These are phyloP conservation scores for Trifolium subterraneum DNA, from an alignment of 306 rosid species.

Conservation along the genomic window DNA sequence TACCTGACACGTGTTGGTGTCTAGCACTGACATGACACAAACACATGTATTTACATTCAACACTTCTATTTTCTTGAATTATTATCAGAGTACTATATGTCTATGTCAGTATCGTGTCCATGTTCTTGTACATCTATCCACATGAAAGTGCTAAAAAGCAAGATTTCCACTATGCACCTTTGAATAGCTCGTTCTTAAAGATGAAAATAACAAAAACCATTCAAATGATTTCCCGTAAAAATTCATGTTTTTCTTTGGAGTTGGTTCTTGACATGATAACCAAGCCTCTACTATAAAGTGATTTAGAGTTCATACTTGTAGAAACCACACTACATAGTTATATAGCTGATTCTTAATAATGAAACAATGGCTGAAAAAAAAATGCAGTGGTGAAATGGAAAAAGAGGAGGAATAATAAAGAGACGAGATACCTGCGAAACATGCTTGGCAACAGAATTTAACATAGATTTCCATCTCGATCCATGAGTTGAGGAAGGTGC, in stretches of 20 bases:
- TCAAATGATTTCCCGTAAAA: constrained; percentile 9
- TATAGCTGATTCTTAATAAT: constrained; percentile 11
- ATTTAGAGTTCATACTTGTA: not conserved
- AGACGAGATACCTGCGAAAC: constrained; percentile 80
- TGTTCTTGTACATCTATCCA: constrained; percentile 1
- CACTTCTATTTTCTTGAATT: not conserved
- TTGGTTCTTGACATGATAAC: not conserved
- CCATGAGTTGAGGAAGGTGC: constrained; percentile 50
- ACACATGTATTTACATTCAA: not conserved
- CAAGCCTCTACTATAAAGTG: not conserved
- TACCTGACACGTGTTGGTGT: no score
- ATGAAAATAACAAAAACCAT: not conserved
- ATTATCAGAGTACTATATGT: not conserved
- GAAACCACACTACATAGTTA: constrained; percentile 9
- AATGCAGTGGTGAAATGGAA: not conserved
- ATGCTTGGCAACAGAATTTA: constrained; percentile 77
- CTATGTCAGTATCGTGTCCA: not conserved
- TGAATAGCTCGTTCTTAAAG: constrained; percentile 9
- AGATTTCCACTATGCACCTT: constrained; percentile 22
- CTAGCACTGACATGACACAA: no score
- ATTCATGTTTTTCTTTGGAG: not conserved
- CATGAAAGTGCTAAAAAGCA: constrained; percentile 26
- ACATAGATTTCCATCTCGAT: constrained; percentile 77
- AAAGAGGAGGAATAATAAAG: constrained; percentile 14
- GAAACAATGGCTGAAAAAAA: constrained; percentile 8